Evolutionary conservation across 2,329 filamentous ascomycete genomes (phyloP), one percentile per base, ranked within the genome.

Genomic region (Cladosporium phlei): DNA sequence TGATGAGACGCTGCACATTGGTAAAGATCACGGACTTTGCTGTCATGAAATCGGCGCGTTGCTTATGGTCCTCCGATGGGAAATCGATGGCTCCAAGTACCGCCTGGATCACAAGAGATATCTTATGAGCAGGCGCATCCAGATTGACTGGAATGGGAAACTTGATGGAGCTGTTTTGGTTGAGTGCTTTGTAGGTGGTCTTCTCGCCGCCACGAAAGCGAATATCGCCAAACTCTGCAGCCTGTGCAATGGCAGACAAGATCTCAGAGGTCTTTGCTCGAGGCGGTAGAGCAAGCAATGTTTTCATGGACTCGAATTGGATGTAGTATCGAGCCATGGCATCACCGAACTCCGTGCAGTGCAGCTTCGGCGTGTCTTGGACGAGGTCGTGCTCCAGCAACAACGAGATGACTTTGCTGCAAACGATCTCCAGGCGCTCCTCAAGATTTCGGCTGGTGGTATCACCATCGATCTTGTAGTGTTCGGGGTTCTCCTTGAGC

Each of bases 261-360:
- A 91, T 80, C 33, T 86, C 77, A 22, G 82, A 82, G 5, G 83
- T 71, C 6, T 75, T 79, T 0, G 82, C 75, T 30, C 75, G 77
- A 1, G 69, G 64, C n/a, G 78, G 76, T 43, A 93, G 71, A 0
- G 70, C 70, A 33, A 91, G 67, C 11, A 94, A 72, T 1, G 73
- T 63, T 55, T 81, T 83, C 86, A 93, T 94, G 0, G 87, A 93
- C 28, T 84, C 76, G 55, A 90, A 90, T 17, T 79, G 79, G 3
- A 93, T 71, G 68, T 88, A 91, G 62, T 91, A 94, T 38, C 80
- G 78, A 33, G 87, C 85, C 88, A 95, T 94, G 4, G 84, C 83
- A 47, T 84, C 75, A 1, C 88, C 88, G 58, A 85, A 87, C 38
- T 83, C 79, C 0, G 86, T 91, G 34, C 79, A 80, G 20, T 67